Evolutionary conservation across 2,329 filamentous ascomycete genomes (phyloP), one percentile per base, ranked within the genome.

Genomic region (Ceratocystis alfenasii): DNA sequence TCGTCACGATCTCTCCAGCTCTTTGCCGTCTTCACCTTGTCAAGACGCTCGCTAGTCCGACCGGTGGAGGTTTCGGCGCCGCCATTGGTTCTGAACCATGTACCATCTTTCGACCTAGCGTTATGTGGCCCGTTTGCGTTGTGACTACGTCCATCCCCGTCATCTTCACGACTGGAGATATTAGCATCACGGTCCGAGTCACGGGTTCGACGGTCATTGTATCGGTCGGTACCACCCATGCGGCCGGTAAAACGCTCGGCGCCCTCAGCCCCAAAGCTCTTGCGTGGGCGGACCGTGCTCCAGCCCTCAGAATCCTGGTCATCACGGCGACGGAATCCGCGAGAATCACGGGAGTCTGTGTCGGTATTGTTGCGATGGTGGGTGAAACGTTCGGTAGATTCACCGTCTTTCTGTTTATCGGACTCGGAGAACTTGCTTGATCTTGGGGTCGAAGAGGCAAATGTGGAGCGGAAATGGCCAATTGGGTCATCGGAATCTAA

Each of bases 271-370:
- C 87, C 85, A 72, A 89, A 86, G 72, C 85, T 90, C 78, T 87
- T 89, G 70, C 87, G 84, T 30, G 87, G 84, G 71, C 88, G 88
- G 46, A 88, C 85, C 30, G 81, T 86, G 70, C 83, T 89, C 88
- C 88, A 90, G 63, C 87, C 86, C 65, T 91, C 87, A 68, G 78
- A 81, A 65, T 89, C 87, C 68, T 80, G 78, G 48, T 86, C 83
- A 61, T 82, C 80, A 28, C 77, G 78, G 44, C 81, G 82, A 61
- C 82, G 83, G 65, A 81, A 64, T 12, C 53, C 62, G n/a, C 62
- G 62, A 15, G 45, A 45, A 46, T 84, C 80, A 63, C 80, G 79
- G 64, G 25, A 61, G 25, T 74, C 75, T 30, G 78, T 76, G 22
- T 85, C 83, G 22, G 75, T 71, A 25, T 84, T 81, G 55, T 76